Conservation (phyloP, 768 basidiomycete species). For the Phaeolepiota aurea region DNA sequence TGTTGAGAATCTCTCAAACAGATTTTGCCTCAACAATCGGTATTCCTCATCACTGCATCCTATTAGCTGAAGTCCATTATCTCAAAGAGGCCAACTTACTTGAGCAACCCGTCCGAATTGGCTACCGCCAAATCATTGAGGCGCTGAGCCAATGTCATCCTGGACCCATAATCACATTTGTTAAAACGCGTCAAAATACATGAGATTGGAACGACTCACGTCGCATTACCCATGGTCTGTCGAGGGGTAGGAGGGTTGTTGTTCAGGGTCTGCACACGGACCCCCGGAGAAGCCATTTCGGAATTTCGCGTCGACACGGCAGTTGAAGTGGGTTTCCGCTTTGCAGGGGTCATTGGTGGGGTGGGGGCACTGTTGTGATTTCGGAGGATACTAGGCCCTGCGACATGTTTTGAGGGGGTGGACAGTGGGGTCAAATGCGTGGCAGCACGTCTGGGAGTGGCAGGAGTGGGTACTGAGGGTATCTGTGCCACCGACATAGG, state of each 20-base stretch:
- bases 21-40: conserved; percentile 71
- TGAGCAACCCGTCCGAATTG: conserved; percentile 72
- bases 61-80: conserved; percentile 3
- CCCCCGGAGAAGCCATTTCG: conserved; percentile 2
- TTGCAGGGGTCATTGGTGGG: conserved; percentile 12
- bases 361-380: conserved; percentile 11
- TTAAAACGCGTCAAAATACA: conserved; percentile 1
- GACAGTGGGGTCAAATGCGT: conserved; percentile 16
- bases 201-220: conserved; percentile 31
- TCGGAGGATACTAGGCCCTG: conserved; percentile 19
- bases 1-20: conserved; percentile 72
- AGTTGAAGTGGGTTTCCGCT: not conserved
- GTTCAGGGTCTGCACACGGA: conserved; percentile 16
- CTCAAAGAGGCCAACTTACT: conserved; percentile 32
- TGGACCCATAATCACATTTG: conserved; percentile 16
- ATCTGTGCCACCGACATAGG: conserved; percentile 26
- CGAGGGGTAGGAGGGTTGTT: conserved; percentile 18
- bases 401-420: conserved; percentile 7
- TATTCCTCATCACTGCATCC: conserved; percentile 72
- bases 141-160: conserved; percentile 70
- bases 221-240: conserved; percentile 40
- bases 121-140: conserved; percentile 75
- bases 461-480: conserved; percentile 22
- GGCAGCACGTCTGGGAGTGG: conserved; percentile 12
- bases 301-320: not conserved